A percentile compares a stretch with the other conserved stretches of the same genome.
phyloP scores from a whole-genome alignment of 371 early-diverging fungal species.

The Mortierella sp. region DNA sequence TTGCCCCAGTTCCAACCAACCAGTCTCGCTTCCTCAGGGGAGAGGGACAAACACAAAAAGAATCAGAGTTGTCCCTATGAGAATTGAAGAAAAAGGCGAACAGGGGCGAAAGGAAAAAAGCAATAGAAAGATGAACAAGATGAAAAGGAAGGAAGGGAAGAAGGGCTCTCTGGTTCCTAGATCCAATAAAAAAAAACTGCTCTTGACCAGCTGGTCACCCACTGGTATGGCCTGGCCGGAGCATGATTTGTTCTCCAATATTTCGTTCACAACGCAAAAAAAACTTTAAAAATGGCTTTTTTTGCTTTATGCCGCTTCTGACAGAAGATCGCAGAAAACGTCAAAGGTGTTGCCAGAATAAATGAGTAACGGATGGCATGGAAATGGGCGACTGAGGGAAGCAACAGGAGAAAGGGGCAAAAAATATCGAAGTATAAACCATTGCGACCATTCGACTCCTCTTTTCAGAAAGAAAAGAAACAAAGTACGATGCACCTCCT shows the following conservation, averaged over 20 bases:
- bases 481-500: not conserved
- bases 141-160: not conserved
- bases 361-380: not conserved
- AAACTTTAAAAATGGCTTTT: not conserved
- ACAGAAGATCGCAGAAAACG: not conserved
- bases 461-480: not conserved
- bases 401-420: not conserved
- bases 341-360: not conserved
- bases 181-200: conserved; percentile 22
- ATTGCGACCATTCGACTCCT: not conserved
- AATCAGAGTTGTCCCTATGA: not conserved
- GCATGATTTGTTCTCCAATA: conserved; percentile 47
- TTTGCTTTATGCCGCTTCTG: not conserved
- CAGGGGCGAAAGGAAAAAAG: not conserved
- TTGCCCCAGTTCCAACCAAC: not conserved
- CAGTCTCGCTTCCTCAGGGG: conserved; percentile 17
- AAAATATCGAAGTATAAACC: not conserved
- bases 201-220: conserved; percentile 24
- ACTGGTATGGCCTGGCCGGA: conserved; percentile 11
- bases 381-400: not conserved
- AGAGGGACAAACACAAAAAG: not conserved
- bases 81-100: not conserved
- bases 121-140: not conserved
- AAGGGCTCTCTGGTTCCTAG: conserved; percentile 15
- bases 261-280: conserved; percentile 14